phyloP scores from a whole-genome alignment of 108 stramenopile genomes.

The Skeletonema menzelii region DNA sequence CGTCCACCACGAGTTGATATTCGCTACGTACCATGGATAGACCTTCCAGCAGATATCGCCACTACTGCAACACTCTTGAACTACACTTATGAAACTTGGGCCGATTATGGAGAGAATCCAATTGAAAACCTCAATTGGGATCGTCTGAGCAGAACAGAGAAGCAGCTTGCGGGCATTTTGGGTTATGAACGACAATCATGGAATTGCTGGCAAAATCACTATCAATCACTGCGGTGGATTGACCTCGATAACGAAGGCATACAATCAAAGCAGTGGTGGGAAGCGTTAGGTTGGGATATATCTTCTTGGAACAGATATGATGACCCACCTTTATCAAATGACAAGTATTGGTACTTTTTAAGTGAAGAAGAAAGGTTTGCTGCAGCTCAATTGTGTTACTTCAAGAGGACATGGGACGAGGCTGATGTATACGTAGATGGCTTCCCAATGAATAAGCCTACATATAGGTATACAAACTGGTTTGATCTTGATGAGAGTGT shows the following conservation, averaged over 20 bases:
- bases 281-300: slow-evolving; percentile 11
- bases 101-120: not conserved
- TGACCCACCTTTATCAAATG: not conserved
- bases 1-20: slow-evolving; percentile 4
- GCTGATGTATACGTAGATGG: not conserved
- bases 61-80: not conserved
- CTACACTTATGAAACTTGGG: slow-evolving; percentile 25
- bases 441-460: not conserved
- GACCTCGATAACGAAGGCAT: slow-evolving; percentile 8
- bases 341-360: not conserved
- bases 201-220: slow-evolving; percentile 28
- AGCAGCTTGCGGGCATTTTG: slow-evolving; percentile 1
- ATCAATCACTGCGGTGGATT: slow-evolving; percentile 14
- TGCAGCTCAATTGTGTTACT: slow-evolving; percentile 12
- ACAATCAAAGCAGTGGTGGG: slow-evolving; percentile 1
- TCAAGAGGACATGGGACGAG: slow-evolving; percentile 18
- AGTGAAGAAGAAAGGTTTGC: not conserved
- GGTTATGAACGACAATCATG: slow-evolving; percentile 9
- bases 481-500: not conserved
- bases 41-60: not conserved
- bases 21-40: slow-evolving; percentile 11
- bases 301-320: slow-evolving; percentile 18
- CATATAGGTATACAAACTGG: not conserved
- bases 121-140: slow-evolving; percentile 13
- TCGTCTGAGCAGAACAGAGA: slow-evolving; percentile 4